These are phyloP conservation scores for Myriosclerotinia duriaeana DNA, from an alignment of 2,329 filamentous ascomycete species.

Conservation along the genomic window DNA sequence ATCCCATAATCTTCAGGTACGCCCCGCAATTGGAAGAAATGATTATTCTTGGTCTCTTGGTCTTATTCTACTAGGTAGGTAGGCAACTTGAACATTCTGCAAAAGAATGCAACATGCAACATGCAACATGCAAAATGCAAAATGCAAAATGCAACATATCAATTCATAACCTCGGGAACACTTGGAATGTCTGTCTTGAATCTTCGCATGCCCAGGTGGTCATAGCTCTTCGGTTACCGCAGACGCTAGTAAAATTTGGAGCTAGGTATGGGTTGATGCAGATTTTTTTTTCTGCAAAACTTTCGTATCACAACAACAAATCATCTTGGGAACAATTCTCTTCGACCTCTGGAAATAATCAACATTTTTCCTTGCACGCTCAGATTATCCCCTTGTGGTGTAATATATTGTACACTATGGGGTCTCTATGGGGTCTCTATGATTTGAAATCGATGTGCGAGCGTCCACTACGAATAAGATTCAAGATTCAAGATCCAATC, in stretches of 20 bases:
- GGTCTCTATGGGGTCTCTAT: background rate
- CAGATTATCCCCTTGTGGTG: background rate
- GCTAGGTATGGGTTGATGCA: background rate
- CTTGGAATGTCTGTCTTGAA: background rate
- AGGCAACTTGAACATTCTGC: background rate
- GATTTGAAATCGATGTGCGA: background rate
- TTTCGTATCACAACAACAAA: background rate
- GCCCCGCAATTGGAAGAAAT: background rate
- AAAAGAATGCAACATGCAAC: too few relatives aligned
- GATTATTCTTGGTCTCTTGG: background rate
- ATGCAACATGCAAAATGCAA: too few relatives aligned
- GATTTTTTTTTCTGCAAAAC: background rate
- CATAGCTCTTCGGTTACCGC: slow-evolving; percentile 13
- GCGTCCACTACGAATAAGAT: background rate
- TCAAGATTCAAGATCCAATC: background rate
- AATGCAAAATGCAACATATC: too few relatives aligned
- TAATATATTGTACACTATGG: background rate
- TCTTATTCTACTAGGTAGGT: too few relatives aligned
- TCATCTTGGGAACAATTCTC: background rate
- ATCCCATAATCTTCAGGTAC: background rate
- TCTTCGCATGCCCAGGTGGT: slow-evolving; percentile 1
- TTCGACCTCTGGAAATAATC: background rate
- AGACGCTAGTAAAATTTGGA: slow-evolving; percentile 9
- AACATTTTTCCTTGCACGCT: background rate
- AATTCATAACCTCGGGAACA: background rate